Evolutionary conservation across 2,329 filamentous ascomycete genomes (phyloP).

Genomic region (Clonostachys rosea): DNA sequence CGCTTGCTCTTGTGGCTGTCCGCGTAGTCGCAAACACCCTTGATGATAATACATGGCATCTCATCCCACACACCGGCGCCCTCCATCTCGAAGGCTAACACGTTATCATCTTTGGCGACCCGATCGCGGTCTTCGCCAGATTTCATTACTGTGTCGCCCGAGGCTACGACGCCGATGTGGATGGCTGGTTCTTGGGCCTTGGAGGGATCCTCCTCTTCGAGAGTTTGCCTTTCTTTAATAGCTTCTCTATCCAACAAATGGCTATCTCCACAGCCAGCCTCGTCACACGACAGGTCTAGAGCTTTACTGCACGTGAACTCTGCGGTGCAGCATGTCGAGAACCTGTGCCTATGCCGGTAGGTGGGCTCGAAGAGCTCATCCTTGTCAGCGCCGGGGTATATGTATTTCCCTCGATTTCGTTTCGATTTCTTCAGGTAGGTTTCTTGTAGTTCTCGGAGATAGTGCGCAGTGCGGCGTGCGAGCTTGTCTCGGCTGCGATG

Average conservation of each 20-base stretch:
- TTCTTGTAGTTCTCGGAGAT: constrained; percentile 3
- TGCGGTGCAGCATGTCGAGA: too few relatives aligned
- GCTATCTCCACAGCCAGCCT: too few relatives aligned
- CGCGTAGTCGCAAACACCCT: constrained; percentile 4
- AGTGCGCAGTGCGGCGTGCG: background rate
- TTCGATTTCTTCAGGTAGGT: constrained; percentile 1
- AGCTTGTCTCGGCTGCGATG: background rate
- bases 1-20: constrained; percentile 5
- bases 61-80: constrained; percentile 16
- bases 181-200: background rate
- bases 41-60: constrained; percentile 19
- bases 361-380: constrained; percentile 9
- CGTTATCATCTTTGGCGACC: constrained; percentile 11
- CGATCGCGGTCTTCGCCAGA: constrained; percentile 22
- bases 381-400: constrained; percentile 2
- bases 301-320: constrained; percentile 13
- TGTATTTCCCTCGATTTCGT: too few relatives aligned
- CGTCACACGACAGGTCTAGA: background rate
- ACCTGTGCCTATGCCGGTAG: constrained; percentile 9
- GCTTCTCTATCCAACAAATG: too few relatives aligned
- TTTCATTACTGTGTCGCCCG: constrained; percentile 30
- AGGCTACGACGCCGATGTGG: constrained; percentile 28
- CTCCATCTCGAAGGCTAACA: constrained; percentile 22
- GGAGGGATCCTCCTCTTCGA: background rate
- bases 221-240: background rate